Evolutionary conservation across 2,329 filamentous ascomycete genomes (phyloP).

Genomic region (Sporothrix globosa): DNA sequence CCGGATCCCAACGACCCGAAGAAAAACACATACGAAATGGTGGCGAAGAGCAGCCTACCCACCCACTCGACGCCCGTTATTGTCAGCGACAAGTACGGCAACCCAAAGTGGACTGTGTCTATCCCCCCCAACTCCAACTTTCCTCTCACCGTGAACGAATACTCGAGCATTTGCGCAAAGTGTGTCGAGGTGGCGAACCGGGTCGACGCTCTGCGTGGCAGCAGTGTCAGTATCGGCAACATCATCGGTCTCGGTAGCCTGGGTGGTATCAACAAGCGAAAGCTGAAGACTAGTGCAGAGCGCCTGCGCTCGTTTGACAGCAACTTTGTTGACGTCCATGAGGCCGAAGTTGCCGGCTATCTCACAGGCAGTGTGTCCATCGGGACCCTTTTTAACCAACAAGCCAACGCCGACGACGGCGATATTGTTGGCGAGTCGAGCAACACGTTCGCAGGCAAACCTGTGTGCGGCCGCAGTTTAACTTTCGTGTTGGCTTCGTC

Average conservation of each 20-base stretch:
- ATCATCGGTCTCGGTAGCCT: slow-evolving; percentile 5
- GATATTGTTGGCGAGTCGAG: slow-evolving; percentile 53
- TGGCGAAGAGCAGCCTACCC: slow-evolving; percentile 67
- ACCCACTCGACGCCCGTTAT: slow-evolving; percentile 73
- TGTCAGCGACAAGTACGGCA: slow-evolving; percentile 66
- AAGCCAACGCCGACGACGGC: slow-evolving; percentile 37
- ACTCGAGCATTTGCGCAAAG: slow-evolving; percentile 69
- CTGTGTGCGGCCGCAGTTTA: slow-evolving; percentile 69
- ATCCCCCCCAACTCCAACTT: slow-evolving; percentile 71
- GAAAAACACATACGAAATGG: slow-evolving; percentile 65
- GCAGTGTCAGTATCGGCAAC: neutral
- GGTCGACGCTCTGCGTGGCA: slow-evolving; percentile 53
- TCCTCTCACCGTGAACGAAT: slow-evolving; percentile 67
- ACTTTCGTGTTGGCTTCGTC: slow-evolving; percentile 76
- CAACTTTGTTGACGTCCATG: slow-evolving; percentile 73
- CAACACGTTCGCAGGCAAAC: slow-evolving; percentile 50
- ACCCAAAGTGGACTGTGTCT: slow-evolving; percentile 76
- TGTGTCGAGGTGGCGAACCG: slow-evolving; percentile 66
- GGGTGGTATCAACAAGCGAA: slow-evolving; percentile 1
- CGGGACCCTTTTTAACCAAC: slow-evolving; percentile 41
- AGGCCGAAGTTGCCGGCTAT: slow-evolving; percentile 68
- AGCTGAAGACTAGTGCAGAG: slow-evolving; percentile 9
- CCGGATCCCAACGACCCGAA: slow-evolving; percentile 31
- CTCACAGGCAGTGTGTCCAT: slow-evolving; percentile 55
- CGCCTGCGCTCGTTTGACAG: slow-evolving; percentile 51